Evolutionary conservation across 345 rosid genomes (phyloP), one percentile per base, ranked within the genome.

Genomic region (Ailanthus altissimus): DNA sequence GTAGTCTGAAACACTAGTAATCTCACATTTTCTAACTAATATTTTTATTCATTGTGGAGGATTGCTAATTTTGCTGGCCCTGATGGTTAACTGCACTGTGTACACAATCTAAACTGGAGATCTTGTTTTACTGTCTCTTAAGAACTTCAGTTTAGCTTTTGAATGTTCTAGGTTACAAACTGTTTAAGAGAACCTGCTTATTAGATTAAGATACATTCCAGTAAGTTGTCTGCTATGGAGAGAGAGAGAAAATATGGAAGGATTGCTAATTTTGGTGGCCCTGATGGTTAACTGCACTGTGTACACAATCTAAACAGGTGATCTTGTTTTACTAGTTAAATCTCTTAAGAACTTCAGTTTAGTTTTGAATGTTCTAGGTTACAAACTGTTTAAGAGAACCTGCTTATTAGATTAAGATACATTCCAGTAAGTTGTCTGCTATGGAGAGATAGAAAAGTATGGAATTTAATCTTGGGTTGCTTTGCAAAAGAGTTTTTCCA

Each of bases 11-110:
- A n/a, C 47, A 61, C 36, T 28, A 49, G 14, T 10, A 16, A 28
- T 3, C 36, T 21, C 53, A 8, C 16, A 0, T 68, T 8, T 20
- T 13, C 16, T 6, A 25, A 16, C 26, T 28, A 32, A 9, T 5
- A 49, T 2, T 69, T 26, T 49, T 69, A 26, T 0, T 49, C 26
- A 10, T 70, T 28, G 54, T 14, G 15, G 6, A 25, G 26, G 6
- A 72, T 72, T 72, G 7, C 65, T 59, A 59, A 43, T 59, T 20
- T 71, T 11, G 63, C 12, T 71, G 74, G 49, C 57, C 13, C 63
- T 71, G 49, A 12, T 54, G 45, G 54, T 57, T 32, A 43, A 57
- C 38, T 32, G 38, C 38, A 1, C 38, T 32, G 38, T 32, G 3
- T 32, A 1, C 3, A 32, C 38, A 32, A 32, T 32, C 38, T 32